These are phyloP conservation scores for Leptomonas seymouri DNA, from an alignment of 208 protist genomes.

Conservation along the genomic window DNA sequence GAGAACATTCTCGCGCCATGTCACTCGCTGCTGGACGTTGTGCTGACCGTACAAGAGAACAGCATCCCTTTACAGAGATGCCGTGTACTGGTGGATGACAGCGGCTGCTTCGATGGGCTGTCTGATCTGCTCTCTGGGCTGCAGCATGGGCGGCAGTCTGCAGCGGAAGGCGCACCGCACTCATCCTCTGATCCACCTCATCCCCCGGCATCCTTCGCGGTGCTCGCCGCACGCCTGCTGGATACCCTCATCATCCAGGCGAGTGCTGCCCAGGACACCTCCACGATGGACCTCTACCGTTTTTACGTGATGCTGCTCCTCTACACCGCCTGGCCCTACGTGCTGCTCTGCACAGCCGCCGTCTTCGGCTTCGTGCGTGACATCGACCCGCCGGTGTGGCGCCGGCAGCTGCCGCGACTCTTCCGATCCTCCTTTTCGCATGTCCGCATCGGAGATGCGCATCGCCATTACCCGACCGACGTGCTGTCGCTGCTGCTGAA, in stretches of 20 bases:
- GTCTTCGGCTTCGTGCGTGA: conserved; percentile 74
- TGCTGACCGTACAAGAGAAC: conserved; percentile 39
- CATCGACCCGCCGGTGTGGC: conserved; percentile 70
- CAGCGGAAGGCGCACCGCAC: neutral
- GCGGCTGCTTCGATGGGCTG: conserved; percentile 40
- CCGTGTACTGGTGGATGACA: conserved; percentile 35
- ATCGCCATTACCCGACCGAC: conserved; percentile 60
- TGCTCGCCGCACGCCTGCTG: conserved; percentile 37
- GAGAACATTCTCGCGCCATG: conserved; percentile 3
- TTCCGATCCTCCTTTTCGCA: conserved; percentile 87
- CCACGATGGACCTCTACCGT: conserved; percentile 73
- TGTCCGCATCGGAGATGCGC: conserved; percentile 44
- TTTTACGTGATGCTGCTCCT: conserved; percentile 81
- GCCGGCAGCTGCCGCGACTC: conserved; percentile 64
- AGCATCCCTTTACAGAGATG: conserved; percentile 34
- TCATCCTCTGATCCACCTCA: neutral
- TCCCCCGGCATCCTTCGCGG: conserved; percentile 1
- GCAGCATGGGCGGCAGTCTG: neutral
- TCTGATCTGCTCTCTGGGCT: neutral
- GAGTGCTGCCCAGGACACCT: conserved; percentile 67
- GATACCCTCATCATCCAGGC: conserved; percentile 76
- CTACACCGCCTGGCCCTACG: conserved; percentile 80
- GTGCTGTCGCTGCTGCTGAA: conserved; percentile 79
- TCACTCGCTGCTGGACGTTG: conserved; percentile 25
- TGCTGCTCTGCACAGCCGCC: conserved; percentile 62